phyloP scores from a whole-genome alignment of 2,329 filamentous ascomycete species.

The Hypoxylon sp. region DNA sequence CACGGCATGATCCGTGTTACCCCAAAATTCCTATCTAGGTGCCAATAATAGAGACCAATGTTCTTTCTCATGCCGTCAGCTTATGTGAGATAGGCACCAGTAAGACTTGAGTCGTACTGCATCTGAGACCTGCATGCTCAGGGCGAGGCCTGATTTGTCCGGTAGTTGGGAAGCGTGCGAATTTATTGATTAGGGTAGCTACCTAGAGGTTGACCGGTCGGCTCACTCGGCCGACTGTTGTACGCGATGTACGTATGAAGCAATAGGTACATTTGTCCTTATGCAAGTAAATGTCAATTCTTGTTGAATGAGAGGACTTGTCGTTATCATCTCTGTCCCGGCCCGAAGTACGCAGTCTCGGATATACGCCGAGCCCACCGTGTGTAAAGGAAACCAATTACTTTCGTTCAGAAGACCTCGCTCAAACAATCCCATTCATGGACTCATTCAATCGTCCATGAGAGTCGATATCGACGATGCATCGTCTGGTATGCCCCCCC shows the following conservation, averaged over 20 bases:
- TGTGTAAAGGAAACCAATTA: background rate
- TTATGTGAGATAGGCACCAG: slow-evolving; percentile 31
- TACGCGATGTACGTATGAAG: slow-evolving; percentile 2
- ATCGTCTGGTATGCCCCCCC: slow-evolving; percentile 27
- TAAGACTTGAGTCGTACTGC: slow-evolving; percentile 5
- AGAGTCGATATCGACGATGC: slow-evolving; percentile 41
- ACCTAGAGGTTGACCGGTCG: background rate
- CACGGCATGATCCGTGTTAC: slow-evolving; percentile 14
- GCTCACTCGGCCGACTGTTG: slow-evolving; percentile 1
- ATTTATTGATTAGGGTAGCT: slow-evolving; percentile 2
- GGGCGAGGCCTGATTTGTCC: slow-evolving; percentile 16
- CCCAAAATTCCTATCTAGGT: slow-evolving; percentile 16
- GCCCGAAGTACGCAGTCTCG: background rate
- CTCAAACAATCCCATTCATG: background rate
- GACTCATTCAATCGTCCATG: background rate
- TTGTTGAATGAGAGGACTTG: slow-evolving; percentile 9
- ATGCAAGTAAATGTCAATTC: background rate
- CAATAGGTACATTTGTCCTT: background rate
- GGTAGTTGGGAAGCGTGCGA: slow-evolving; percentile 5
- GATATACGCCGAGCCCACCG: background rate
- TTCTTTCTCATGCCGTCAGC: slow-evolving; percentile 26
- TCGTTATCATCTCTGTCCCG: background rate
- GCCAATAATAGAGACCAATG: slow-evolving; percentile 24
- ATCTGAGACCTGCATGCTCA: slow-evolving; percentile 15
- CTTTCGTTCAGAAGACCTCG: background rate